These are phyloP conservation scores for Colletotrichum australisinense DNA, from an alignment of 2,329 filamentous ascomycete genomes.

Conservation along the genomic window DNA sequence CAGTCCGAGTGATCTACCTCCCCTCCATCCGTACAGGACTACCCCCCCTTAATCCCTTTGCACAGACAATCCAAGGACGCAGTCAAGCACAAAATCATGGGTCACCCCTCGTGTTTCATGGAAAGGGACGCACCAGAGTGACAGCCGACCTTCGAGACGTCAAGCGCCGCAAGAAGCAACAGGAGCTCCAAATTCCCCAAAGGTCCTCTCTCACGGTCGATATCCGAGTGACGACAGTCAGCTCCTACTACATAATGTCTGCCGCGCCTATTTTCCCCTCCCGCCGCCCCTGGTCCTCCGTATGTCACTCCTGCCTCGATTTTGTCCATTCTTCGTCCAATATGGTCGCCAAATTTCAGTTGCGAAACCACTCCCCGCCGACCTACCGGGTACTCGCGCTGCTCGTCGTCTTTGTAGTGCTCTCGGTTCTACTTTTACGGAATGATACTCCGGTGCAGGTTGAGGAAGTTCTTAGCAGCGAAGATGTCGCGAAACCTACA, in stretches of 20 bases:
- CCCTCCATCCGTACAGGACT: background rate
- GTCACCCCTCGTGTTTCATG: constrained; percentile 31
- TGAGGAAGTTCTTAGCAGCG: background rate
- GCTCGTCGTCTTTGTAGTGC: constrained; percentile 23
- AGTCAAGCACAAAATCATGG: constrained; percentile 26
- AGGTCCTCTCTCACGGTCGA: constrained; percentile 3
- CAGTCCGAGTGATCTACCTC: constrained; percentile 21
- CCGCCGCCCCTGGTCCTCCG: background rate
- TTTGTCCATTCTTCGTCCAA: constrained; percentile 2
- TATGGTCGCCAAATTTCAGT: constrained; percentile 32
- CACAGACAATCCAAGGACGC: constrained; percentile 25
- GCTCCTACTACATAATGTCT: constrained; percentile 24
- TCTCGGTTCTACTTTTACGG: constrained; percentile 15
- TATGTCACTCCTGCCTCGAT: constrained; percentile 4
- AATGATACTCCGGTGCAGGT: constrained; percentile 7
- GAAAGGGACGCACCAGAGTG: constrained; percentile 5
- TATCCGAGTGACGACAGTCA: constrained; percentile 20
- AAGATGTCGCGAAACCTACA: background rate
- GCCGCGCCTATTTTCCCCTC: background rate
- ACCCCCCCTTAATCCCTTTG: constrained; percentile 1
- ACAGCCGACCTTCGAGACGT: constrained; percentile 29
- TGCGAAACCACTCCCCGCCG: constrained; percentile 28
- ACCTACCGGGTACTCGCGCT: constrained; percentile 31
- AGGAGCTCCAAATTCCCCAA: background rate
- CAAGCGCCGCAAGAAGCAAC: constrained; percentile 30